These are phyloP conservation scores for Teunomyces gatunensis DNA, from an alignment of 805 yeast species.

Conservation along the genomic window DNA sequence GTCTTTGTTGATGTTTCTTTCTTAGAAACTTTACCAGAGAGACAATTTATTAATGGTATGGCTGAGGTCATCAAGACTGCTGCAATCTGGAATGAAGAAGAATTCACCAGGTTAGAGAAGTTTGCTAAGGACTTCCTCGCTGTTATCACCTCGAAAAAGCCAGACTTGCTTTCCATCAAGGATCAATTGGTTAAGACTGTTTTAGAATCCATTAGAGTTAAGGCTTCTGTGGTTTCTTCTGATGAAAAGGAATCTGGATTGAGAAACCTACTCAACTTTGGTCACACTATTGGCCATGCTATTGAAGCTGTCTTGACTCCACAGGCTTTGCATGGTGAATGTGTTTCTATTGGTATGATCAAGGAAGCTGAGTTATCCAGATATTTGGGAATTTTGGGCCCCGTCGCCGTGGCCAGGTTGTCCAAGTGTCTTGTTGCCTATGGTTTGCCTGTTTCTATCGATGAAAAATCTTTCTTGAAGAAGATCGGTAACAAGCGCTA, in stretches of 20 bases:
- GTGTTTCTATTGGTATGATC: conserved; percentile 97
- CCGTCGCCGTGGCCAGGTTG: conserved; percentile 91
- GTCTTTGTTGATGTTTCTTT: conserved; percentile 87
- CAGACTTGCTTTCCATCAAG: conserved; percentile 62
- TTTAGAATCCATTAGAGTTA: conserved; percentile 80
- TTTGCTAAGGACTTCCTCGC: conserved; percentile 68
- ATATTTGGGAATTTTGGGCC: conserved; percentile 81
- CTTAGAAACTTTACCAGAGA: conserved; percentile 80
- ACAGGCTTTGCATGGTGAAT: conserved; percentile 94
- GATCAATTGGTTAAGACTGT: conserved; percentile 79
- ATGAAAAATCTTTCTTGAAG: conserved; percentile 64
- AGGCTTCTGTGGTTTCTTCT: conserved; percentile 88
- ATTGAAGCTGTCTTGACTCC: conserved; percentile 97
- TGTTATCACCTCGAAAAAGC: conserved; percentile 46
- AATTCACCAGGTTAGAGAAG: conserved; percentile 79
- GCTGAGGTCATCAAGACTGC: conserved; percentile 98
- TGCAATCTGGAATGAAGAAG: conserved; percentile 92
- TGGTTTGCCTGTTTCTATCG: conserved; percentile 76
- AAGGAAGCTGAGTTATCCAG: conserved; percentile 95
- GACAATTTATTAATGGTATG: conserved; percentile 97
- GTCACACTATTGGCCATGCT: conserved; percentile 97
- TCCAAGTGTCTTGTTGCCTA: conserved; percentile 80
- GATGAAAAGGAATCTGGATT: conserved; percentile 96
- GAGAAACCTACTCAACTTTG: conserved; percentile 89
- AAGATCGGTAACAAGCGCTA: conserved; percentile 62